Evolutionary conservation across 176 grass and related monocot genomes (phyloP).

Genomic region (Oryza meyeriana): DNA sequence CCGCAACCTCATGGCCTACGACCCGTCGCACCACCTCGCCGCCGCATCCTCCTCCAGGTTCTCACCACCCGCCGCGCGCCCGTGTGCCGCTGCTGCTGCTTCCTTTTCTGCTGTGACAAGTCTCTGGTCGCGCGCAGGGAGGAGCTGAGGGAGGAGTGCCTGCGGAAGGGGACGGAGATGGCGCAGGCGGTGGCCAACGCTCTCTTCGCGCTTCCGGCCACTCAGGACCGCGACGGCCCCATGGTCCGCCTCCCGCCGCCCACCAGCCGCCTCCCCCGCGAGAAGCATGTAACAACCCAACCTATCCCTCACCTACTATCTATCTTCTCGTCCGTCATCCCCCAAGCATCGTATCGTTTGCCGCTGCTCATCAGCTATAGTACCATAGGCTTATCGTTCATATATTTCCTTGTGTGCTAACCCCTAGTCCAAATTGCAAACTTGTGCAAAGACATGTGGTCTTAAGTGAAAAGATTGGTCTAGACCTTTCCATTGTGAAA

Average conservation of each 20-base stretch:
- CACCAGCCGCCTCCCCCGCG: constrained; percentile 58
- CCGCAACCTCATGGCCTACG: too few species aligned
- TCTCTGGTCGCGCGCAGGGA: constrained; percentile 44
- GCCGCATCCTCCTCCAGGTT: too few species aligned
- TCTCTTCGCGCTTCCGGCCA: constrained; percentile 65
- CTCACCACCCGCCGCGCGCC: too few species aligned
- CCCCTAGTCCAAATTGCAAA: too few species aligned
- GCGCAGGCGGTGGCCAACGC: constrained; percentile 71
- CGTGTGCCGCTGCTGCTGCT: too few species aligned
- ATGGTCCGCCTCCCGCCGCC: constrained; percentile 59
- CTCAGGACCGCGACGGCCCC: constrained; percentile 64
- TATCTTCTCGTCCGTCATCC: neutral
- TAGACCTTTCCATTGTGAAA: too few species aligned
- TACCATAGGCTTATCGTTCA: neutral
- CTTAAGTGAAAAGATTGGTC: too few species aligned
- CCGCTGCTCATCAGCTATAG: neutral
- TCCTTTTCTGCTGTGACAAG: too few species aligned
- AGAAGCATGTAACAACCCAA: constrained; percentile 62
- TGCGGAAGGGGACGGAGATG: constrained; percentile 65
- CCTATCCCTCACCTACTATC: neutral
- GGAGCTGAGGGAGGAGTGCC: constrained; percentile 54
- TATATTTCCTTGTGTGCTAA: too few species aligned
- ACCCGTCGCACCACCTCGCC: too few species aligned
- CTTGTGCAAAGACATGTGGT: too few species aligned
- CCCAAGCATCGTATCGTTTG: neutral